These are phyloP conservation scores for Mortierella sp. DNA, from an alignment of 371 early-diverging fungal genomes.

Conservation along the genomic window DNA sequence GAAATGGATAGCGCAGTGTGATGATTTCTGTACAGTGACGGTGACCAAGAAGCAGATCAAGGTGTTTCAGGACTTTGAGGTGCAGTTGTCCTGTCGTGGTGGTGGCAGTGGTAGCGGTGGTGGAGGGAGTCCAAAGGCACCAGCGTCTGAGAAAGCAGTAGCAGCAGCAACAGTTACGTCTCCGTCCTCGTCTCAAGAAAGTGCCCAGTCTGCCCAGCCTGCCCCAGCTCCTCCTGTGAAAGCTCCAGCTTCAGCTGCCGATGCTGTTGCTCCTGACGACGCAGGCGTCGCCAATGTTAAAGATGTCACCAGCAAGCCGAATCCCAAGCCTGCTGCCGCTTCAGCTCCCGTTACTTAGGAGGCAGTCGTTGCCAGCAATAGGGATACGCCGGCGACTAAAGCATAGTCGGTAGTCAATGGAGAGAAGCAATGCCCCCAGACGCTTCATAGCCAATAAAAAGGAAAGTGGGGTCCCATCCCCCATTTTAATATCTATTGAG, in stretches of 20 bases:
- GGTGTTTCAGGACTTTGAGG: neutral
- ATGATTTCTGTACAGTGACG: slow-evolving; percentile 4
- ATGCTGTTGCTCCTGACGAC: neutral
- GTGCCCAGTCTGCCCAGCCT: neutral
- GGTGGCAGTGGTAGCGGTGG: neutral
- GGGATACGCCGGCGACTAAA: neutral
- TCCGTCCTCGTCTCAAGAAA: neutral
- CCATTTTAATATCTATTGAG: no score
- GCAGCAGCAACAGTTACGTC: neutral
- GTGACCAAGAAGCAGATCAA: slow-evolving; percentile 10
- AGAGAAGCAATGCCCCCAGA: neutral
- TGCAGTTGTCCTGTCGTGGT: slow-evolving; percentile 7
- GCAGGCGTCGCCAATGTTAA: neutral
- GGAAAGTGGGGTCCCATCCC: neutral
- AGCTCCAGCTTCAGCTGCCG: no score
- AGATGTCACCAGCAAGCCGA: neutral
- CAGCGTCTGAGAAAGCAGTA: neutral
- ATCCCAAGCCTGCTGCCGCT: neutral
- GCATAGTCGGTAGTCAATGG: neutral
- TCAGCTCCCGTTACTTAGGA: neutral
- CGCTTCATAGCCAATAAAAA: neutral
- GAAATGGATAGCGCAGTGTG: slow-evolving; percentile 15
- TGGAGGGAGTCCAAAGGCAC: neutral
- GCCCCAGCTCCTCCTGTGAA: neutral
- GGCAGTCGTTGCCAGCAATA: neutral